These are phyloP conservation scores for Penicillium frequentans DNA, from an alignment of 2,329 filamentous ascomycete species.

Conservation along the genomic window DNA sequence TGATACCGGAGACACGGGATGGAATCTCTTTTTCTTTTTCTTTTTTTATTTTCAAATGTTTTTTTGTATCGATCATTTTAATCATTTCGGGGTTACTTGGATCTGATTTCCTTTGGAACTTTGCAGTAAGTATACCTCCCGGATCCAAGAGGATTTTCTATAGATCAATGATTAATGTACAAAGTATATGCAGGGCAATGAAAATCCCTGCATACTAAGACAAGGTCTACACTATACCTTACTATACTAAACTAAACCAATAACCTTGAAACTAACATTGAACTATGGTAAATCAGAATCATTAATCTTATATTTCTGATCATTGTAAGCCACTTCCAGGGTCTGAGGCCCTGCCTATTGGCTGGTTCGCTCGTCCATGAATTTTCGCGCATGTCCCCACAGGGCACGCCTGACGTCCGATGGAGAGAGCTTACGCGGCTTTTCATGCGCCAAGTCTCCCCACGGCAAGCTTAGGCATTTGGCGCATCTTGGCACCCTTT, in stretches of 20 bases:
- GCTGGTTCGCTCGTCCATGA: background rate
- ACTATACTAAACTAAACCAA: background rate
- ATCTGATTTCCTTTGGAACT: background rate
- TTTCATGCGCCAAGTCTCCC: conserved; percentile 21
- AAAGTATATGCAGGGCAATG: conserved; percentile 6
- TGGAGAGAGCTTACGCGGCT: conserved; percentile 25
- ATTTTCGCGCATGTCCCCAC: conserved; percentile 18
- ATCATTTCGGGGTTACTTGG: background rate
- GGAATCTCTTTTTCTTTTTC: background rate
- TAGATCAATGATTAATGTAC: background rate
- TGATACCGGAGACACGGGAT: conserved; percentile 6
- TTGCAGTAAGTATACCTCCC: background rate
- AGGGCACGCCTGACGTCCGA: conserved; percentile 15
- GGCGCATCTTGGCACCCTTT: conserved; percentile 18
- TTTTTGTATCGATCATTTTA: background rate
- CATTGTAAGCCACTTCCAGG: background rate
- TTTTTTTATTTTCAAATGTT: background rate
- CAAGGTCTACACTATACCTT: background rate
- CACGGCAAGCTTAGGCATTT: conserved; percentile 28
- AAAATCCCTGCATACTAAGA: background rate
- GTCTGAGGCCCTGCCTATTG: conserved; percentile 1
- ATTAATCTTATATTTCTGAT: background rate
- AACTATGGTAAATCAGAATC: background rate
- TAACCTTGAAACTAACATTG: background rate
- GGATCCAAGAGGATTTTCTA: background rate